Conservation (phyloP, 306 rosid genomes). For the Gastrolobium bilobum region DNA sequence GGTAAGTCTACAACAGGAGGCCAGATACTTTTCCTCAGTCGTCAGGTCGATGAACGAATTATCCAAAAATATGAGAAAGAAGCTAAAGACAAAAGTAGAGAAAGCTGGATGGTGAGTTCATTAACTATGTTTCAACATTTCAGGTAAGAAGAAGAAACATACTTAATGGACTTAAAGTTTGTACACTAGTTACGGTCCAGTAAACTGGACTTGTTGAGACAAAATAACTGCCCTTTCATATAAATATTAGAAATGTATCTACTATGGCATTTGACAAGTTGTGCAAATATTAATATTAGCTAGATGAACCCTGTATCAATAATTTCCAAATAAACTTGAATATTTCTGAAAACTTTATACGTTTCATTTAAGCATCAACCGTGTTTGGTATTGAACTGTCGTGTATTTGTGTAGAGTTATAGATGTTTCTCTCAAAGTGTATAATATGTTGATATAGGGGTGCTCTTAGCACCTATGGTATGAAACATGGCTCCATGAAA, state of each 20-base stretch:
- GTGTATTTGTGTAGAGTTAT: no score
- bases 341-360: background rate
- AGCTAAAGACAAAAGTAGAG: conserved; percentile 99
- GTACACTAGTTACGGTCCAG: conserved; percentile 12
- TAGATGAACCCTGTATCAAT: background rate
- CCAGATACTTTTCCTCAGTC: conserved; percentile 96
- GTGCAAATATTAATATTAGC: background rate
- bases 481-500: no score
- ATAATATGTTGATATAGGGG: no score
- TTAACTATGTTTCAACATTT: conserved; percentile 44
- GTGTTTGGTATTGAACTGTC: no score
- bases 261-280: background rate
- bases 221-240: background rate
- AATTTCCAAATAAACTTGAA: background rate
- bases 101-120: no score
- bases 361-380: background rate
- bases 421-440: no score
- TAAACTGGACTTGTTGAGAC: conserved; percentile 13
- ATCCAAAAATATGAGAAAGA: conserved; percentile 97
- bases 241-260: conserved; percentile 4
- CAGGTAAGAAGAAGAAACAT: conserved; percentile 41
- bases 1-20: conserved; percentile 99
- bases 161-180: conserved; percentile 10
- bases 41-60: conserved; percentile 97
- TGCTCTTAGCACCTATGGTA: no score